Percentiles rank a stretch among this genome's conserved stretches.
phyloP scores from a whole-genome alignment of 2,329 filamentous ascomycete species.

The Ophiostoma montium region DNA sequence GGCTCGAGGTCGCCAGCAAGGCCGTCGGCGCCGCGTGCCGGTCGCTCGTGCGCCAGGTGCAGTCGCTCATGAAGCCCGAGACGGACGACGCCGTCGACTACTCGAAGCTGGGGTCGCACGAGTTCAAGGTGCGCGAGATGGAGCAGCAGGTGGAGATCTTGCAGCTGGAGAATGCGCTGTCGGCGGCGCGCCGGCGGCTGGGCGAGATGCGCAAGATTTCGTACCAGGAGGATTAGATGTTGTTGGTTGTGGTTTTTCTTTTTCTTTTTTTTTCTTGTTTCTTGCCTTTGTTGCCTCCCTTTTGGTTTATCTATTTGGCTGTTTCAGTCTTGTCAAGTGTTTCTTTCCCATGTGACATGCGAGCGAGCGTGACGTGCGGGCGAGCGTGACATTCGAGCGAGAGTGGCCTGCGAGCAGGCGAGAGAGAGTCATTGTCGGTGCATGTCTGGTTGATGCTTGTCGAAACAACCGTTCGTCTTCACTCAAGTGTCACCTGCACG shows the following conservation, averaged over 20 bases:
- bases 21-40: conserved; percentile 83
- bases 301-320: neutral
- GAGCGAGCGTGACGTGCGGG: too few species aligned
- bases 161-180: conserved; percentile 78
- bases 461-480: too few species aligned
- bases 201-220: conserved; percentile 98
- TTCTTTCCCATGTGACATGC: neutral
- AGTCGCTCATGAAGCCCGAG: conserved; percentile 82
- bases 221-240: conserved; percentile 58
- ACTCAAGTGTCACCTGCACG: too few species aligned
- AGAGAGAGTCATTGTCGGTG: too few species aligned
- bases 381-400: too few species aligned
- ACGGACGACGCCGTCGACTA: conserved; percentile 81
- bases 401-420: too few species aligned
- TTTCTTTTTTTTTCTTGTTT: neutral
- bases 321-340: neutral
- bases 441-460: too few species aligned
- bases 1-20: conserved; percentile 79
- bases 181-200: conserved; percentile 63
- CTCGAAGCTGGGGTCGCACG: conserved; percentile 71
- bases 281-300: neutral
- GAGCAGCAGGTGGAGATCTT: conserved; percentile 99
- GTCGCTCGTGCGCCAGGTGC: conserved; percentile 79
- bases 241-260: neutral
- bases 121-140: conserved; percentile 99